Conservation (phyloP, 2,329 filamentous ascomycete species). For the Metarhizium brunneum region DNA sequence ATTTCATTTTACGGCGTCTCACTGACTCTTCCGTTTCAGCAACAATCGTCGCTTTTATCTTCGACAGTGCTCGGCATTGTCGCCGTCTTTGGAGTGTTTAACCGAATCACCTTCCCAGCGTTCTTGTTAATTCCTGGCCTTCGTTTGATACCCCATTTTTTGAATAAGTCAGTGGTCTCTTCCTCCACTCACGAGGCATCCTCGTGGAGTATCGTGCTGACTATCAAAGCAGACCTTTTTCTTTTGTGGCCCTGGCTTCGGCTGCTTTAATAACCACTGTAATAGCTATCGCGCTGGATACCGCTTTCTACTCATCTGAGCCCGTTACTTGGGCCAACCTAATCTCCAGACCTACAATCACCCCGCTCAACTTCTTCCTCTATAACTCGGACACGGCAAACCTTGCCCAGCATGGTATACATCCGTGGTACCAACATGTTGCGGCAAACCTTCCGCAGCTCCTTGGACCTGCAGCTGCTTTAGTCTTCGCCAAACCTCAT, state of each 20-base stretch:
- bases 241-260: constrained; percentile 52
- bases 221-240: constrained; percentile 36
- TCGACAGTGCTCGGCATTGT: constrained; percentile 73
- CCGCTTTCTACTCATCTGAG: constrained; percentile 64
- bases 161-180: constrained; percentile 54
- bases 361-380: constrained; percentile 66
- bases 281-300: constrained; percentile 74
- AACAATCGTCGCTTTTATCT: constrained; percentile 66
- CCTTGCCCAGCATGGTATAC: constrained; percentile 64
- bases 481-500: constrained; percentile 50
- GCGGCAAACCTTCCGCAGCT: constrained; percentile 61
- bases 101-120: constrained; percentile 93
- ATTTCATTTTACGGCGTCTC: neutral
- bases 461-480: constrained; percentile 57
- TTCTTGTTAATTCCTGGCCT: constrained; percentile 80
- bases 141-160: constrained; percentile 76
- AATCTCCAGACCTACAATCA: constrained; percentile 57
- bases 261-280: constrained; percentile 59
- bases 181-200: neutral
- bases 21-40: constrained; percentile 30
- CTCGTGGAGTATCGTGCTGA: constrained; percentile 10
- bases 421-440: constrained; percentile 71
- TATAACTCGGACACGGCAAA: constrained; percentile 67
- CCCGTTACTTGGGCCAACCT: constrained; percentile 57
- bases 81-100: constrained; percentile 80